Base-by-base conservation (phyloP, 2,329 filamentous ascomycete genomes). In the Cladosporium sp. region DNA sequence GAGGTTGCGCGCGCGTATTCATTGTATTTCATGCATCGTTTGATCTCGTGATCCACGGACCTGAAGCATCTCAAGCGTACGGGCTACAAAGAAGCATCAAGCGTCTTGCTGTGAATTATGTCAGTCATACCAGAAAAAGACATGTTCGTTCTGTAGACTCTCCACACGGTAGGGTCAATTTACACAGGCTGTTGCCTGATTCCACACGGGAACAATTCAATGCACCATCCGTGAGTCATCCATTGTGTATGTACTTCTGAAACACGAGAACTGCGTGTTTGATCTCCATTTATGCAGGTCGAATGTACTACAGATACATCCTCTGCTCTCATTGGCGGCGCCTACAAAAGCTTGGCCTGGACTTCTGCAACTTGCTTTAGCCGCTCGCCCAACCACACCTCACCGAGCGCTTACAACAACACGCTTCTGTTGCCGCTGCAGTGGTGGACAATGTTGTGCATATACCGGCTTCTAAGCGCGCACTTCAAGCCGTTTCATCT, bases 1-100 rank as follows among this genome's bases (percentile, higher is more conserved):
- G 59, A 62, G 59, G 46, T 62, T 26, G 59, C 59, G 59, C 59
- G 59, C 59, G 59, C 59, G 44, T 62, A 62, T 62, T 57, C 12
- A 5, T 29, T 29, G 52, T n/a, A n/a, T n/a, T 31, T 18, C 2
- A 21, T 57, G 55, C 33, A 37, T 26, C 26, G 52, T 18, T n/a
- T 33, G 12, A 10, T 53, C 29, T 50, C 11, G 46, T 37, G 44
- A 59, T 26, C 29, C n/a, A 35, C 18, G 23, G 11, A 8, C 5
- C 5, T 18, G 26, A 5, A 29, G 3, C 8, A 3, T 23, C n/a
- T 46, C 5, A 10, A 46, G n/a, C 40, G n/a, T 21, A 4, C n/a
- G 21, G 4, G 37, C 18, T n/a, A 23, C 8, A 3, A 10, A 46
- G n/a, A 10, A 46, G 40, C 40, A n/a, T 21, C 40, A 12, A 10